Conservation (phyloP, 2,329 filamentous ascomycete species). For the Parastagonospora nodorum region DNA sequence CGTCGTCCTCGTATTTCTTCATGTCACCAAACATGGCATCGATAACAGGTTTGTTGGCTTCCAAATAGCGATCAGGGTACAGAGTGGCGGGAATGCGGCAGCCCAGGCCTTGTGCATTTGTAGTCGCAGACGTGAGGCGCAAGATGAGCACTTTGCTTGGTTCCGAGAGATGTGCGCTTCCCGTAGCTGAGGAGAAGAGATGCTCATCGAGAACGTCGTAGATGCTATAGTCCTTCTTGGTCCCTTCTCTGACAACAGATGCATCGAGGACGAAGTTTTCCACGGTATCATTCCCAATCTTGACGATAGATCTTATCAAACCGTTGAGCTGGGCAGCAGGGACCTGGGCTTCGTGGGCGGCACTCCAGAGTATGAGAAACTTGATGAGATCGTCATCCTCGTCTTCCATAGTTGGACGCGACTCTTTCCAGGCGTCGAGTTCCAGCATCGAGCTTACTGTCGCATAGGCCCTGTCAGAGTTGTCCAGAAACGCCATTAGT, state of each 20-base stretch:
- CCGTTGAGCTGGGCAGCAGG: constrained; percentile 50
- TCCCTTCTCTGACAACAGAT: constrained; percentile 23
- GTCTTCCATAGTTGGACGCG: constrained; percentile 18
- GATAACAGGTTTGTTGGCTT: constrained; percentile 55
- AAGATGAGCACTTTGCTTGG: constrained; percentile 62
- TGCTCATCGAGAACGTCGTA: constrained; percentile 60
- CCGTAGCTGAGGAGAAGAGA: constrained; percentile 45
- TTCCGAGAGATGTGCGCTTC: constrained; percentile 36
- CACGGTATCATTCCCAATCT: constrained; percentile 31
- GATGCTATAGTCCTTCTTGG: constrained; percentile 46
- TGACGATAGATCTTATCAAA: constrained; percentile 51
- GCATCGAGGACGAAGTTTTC: constrained; percentile 39
- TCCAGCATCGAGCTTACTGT: constrained; percentile 58
- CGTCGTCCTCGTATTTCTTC: constrained; percentile 33
- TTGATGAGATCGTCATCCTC: constrained; percentile 48
- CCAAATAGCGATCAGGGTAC: constrained; percentile 65
- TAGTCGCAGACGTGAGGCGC: constrained; percentile 35
- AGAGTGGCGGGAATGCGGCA: constrained; percentile 60
- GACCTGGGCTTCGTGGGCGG: constrained; percentile 50
- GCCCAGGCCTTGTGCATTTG: constrained; percentile 45
- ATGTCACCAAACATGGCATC: constrained; percentile 54
- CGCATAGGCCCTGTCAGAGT: constrained; percentile 63
- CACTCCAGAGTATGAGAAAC: constrained; percentile 58
- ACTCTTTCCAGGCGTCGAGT: constrained; percentile 45
- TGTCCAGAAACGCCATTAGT: constrained; percentile 65